Conservation (phyloP, 306 rosid species). For the cucumber (Cucumis sativus) region DNA sequence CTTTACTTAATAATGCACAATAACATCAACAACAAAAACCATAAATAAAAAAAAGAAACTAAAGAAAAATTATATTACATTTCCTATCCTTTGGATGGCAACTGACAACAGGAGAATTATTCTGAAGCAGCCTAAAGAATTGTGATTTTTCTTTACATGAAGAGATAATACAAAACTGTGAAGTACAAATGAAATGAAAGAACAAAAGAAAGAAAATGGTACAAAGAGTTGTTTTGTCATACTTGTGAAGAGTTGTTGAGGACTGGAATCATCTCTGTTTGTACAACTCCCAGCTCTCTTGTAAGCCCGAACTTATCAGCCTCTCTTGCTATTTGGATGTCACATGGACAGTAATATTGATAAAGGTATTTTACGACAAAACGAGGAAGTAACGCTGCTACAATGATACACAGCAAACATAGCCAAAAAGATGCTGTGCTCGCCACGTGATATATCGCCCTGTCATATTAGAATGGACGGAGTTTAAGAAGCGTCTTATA, state of each 20-base stretch:
- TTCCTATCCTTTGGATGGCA: slow-evolving; percentile 67
- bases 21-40: neutral
- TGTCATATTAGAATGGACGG: slow-evolving; percentile 15
- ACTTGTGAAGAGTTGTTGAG: slow-evolving; percentile 23
- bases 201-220: neutral
- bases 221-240: slow-evolving; percentile 18
- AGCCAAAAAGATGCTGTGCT: slow-evolving; percentile 48
- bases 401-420: slow-evolving; percentile 42
- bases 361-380: slow-evolving; percentile 38
- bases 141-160: slow-evolving; percentile 31
- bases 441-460: slow-evolving; percentile 52
- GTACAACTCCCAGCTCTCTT: slow-evolving; percentile 33
- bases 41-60: neutral
- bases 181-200: neutral
- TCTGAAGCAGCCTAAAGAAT: slow-evolving; percentile 70
- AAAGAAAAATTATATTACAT: slow-evolving; percentile 15
- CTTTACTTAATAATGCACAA: neutral
- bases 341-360: slow-evolving; percentile 48
- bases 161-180: slow-evolving; percentile 10
- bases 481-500: neutral
- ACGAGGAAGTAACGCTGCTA: slow-evolving; percentile 59
- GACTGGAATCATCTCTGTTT: slow-evolving; percentile 51
- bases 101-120: slow-evolving; percentile 32
- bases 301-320: slow-evolving; percentile 34
- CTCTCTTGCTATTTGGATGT: slow-evolving; percentile 79